These are phyloP conservation scores for Zelonia costaricensis DNA, from an alignment of 208 protist genomes.

Conservation along the genomic window DNA sequence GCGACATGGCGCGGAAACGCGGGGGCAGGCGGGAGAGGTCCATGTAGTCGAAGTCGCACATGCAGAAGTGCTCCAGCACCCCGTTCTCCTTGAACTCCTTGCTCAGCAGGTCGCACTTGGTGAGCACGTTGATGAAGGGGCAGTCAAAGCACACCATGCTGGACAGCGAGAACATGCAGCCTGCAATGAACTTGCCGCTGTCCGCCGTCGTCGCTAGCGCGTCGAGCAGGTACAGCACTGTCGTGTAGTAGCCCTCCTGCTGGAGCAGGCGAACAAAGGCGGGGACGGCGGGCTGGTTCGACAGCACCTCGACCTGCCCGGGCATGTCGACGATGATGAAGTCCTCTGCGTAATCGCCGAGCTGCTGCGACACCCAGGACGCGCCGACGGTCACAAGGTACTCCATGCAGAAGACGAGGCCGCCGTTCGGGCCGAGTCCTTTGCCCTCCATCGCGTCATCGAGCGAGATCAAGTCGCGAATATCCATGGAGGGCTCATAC, in stretches of 20 bases:
- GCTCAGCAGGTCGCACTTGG: constrained; percentile 89
- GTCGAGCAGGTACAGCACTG: constrained; percentile 88
- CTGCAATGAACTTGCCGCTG: constrained; percentile 89
- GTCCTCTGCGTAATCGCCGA: constrained; percentile 94
- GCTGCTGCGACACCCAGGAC: constrained; percentile 94
- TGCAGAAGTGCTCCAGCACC: constrained; percentile 81
- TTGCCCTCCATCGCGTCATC: constrained; percentile 93
- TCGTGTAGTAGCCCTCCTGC: constrained; percentile 77
- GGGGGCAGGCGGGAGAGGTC: constrained; percentile 65
- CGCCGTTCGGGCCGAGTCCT: constrained; percentile 98
- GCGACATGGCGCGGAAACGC: constrained; percentile 72
- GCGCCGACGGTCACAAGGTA: constrained; percentile 94
- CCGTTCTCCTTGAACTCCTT: constrained; percentile 65
- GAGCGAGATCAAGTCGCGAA: constrained; percentile 95
- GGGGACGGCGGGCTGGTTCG: constrained; percentile 93
- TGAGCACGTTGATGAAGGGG: constrained; percentile 91
- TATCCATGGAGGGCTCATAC: constrained; percentile 93
- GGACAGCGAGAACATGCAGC: constrained; percentile 88
- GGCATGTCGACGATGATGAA: constrained; percentile 99
- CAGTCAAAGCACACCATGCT: constrained; percentile 93
- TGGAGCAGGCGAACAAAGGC: constrained; percentile 84
- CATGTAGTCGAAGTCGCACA: constrained; percentile 89
- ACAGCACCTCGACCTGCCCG: constrained; percentile 99
- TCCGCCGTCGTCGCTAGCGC: constrained; percentile 82
- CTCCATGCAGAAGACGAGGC: constrained; percentile 99